phyloP scores from a whole-genome alignment of 164 flowering plant species.

The Liriodendron chinense region DNA sequence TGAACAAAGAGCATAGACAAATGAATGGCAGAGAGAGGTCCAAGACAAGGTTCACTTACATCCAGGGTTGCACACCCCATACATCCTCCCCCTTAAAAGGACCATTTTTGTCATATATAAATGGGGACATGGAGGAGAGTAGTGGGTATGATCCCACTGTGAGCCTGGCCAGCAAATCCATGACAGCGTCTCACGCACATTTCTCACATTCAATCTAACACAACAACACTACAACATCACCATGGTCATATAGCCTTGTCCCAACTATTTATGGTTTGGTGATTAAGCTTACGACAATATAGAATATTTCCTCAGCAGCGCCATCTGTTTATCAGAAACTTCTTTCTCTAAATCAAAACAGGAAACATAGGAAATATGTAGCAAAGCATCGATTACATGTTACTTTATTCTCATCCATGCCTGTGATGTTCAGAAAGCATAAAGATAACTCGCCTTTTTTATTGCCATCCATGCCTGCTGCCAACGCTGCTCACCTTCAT shows the following conservation, averaged over 20 bases:
- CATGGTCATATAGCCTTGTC: background rate
- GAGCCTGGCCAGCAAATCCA: background rate
- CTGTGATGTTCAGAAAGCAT: background rate
- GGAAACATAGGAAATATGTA: background rate
- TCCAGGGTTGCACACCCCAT: too few species aligned
- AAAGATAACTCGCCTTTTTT: conserved; percentile 55
- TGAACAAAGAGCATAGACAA: too few species aligned
- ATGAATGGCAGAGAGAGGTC: background rate
- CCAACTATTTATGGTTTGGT: background rate
- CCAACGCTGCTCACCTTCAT: conserved; percentile 87
- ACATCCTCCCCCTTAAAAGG: too few species aligned
- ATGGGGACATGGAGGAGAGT: too few species aligned
- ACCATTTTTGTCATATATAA: too few species aligned
- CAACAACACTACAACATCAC: background rate
- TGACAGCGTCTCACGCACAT: background rate
- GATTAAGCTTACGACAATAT: too few species aligned
- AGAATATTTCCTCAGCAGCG: too few species aligned
- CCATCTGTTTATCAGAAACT: background rate
- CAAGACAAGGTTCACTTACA: too few species aligned
- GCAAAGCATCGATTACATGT: background rate
- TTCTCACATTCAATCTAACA: too few species aligned
- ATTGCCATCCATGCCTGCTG: conserved; percentile 95
- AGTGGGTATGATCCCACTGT: too few species aligned
- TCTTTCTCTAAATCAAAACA: background rate
- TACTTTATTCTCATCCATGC: background rate